phyloP scores from a whole-genome alignment of 2,329 filamentous ascomycete genomes.

The Coniochaeta sp. region DNA sequence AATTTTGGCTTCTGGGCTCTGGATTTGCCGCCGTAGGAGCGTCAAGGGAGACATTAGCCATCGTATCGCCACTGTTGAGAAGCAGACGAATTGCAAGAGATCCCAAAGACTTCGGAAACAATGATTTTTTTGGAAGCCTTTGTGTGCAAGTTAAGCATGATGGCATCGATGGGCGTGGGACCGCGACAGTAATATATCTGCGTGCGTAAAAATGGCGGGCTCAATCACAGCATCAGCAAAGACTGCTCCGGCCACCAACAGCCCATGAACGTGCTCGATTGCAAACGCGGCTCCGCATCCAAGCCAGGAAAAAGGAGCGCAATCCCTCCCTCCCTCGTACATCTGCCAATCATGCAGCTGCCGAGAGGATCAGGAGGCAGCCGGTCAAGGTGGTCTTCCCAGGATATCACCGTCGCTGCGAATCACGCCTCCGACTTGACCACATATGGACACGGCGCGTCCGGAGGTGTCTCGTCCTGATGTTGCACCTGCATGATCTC shows the following conservation, averaged over 20 bases:
- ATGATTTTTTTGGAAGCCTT: conserved; percentile 7
- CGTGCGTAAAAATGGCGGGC: conserved; percentile 8
- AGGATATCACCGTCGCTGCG: conserved; percentile 5
- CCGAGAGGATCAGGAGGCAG: conserved; percentile 7
- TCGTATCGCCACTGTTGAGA: background rate
- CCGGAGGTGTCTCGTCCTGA: conserved; percentile 1
- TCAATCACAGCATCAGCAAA: conserved; percentile 9
- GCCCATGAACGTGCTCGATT: conserved; percentile 4
- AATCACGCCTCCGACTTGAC: conserved; percentile 6
- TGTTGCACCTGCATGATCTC: background rate
- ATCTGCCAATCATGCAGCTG: conserved; percentile 9
- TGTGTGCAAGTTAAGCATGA: conserved; percentile 8
- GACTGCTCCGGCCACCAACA: conserved; percentile 3
- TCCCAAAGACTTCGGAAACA: conserved; percentile 6
- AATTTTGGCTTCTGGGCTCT: background rate
- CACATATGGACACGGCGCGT: conserved; percentile 5
- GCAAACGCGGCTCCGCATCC: conserved; percentile 1
- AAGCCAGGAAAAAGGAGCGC: conserved; percentile 1
- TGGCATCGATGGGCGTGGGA: conserved; percentile 4
- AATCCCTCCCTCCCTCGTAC: conserved; percentile 9
- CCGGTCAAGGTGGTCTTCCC: conserved; percentile 5
- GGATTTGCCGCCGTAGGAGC: background rate
- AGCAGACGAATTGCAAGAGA: conserved; percentile 4
- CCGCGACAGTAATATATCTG: conserved; percentile 11
- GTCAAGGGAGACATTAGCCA: conserved; percentile 1